These are phyloP conservation scores for Cercospora citrullina DNA, from an alignment of 2,329 filamentous ascomycete genomes.

Conservation along the genomic window DNA sequence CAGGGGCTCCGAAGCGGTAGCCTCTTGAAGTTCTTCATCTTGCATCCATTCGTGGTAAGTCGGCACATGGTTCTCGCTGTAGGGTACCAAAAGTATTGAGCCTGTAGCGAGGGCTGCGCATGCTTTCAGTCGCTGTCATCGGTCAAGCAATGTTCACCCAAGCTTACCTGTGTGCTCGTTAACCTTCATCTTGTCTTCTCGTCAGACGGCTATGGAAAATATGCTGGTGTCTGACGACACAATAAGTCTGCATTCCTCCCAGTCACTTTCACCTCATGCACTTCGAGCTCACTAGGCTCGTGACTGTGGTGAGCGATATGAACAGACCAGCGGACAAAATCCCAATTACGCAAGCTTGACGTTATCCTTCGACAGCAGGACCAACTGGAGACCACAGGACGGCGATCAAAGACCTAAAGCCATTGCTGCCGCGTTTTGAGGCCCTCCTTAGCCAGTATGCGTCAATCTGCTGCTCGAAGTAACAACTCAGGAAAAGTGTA, in stretches of 20 bases:
- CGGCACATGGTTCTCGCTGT: slow-evolving; percentile 75
- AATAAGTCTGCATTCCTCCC: not conserved
- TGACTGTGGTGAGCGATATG: not conserved
- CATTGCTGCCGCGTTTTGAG: not conserved
- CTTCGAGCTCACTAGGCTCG: not conserved
- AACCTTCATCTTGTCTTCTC: slow-evolving; percentile 41
- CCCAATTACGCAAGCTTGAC: not conserved
- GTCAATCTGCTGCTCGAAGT: not conserved
- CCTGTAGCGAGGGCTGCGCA: slow-evolving; percentile 50
- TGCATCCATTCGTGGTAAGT: slow-evolving; percentile 93
- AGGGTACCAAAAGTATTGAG: slow-evolving; percentile 75
- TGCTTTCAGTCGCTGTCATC: not conserved
- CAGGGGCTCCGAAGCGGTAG: slow-evolving; percentile 85
- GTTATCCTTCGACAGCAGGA: not conserved
- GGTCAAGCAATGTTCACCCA: not conserved
- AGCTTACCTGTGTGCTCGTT: slow-evolving; percentile 44
- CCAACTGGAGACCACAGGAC: not conserved
- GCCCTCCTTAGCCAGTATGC: not conserved
- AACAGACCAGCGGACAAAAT: not conserved
- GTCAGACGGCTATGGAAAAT: not conserved
- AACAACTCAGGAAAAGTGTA: not conserved
- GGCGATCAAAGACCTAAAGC: not conserved
- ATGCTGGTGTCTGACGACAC: not conserved
- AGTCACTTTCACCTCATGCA: not conserved
- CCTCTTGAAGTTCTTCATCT: slow-evolving; percentile 74